Evolutionary conservation across 2,329 filamentous ascomycete species (phyloP).

Genomic region (Colletotrichum sansevieriae): DNA sequence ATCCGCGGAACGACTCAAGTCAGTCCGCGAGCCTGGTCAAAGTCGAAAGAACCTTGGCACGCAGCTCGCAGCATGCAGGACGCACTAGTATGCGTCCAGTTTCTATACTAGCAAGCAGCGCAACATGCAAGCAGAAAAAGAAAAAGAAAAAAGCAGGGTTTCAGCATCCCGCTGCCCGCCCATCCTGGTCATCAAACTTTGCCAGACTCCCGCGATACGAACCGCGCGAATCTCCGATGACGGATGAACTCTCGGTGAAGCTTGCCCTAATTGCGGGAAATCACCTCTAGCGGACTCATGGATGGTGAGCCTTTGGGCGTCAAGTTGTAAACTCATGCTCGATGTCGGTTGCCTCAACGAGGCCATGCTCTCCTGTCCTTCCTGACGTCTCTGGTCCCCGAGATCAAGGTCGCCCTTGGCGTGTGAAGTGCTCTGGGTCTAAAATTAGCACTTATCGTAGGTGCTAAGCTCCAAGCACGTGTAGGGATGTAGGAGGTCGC

Average conservation of each 20-base stretch:
- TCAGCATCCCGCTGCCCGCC: slow-evolving; percentile 32
- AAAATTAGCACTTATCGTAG: slow-evolving; percentile 9
- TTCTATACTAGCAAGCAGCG: slow-evolving; percentile 9
- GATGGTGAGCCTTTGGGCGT: neutral
- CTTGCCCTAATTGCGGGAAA: slow-evolving; percentile 10
- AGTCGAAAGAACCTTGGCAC: slow-evolving; percentile 19
- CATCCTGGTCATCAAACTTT: slow-evolving; percentile 39
- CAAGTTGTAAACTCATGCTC: neutral
- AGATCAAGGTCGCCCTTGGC: slow-evolving; percentile 12
- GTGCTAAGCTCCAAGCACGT: slow-evolving; percentile 29
- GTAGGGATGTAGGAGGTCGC: slow-evolving; percentile 14
- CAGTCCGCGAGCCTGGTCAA: neutral
- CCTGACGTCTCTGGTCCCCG: neutral
- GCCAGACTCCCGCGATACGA: slow-evolving; percentile 22
- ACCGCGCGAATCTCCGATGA: slow-evolving; percentile 31
- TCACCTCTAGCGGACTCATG: neutral
- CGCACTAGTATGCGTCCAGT: neutral
- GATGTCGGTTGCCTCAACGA: neutral
- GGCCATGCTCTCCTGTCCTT: neutral
- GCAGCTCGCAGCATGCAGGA: slow-evolving; percentile 27
- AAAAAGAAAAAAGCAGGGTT: slow-evolving; percentile 30
- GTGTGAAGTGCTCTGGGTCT: slow-evolving; percentile 24
- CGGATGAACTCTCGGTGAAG: slow-evolving; percentile 4
- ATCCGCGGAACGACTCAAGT: slow-evolving; percentile 3
- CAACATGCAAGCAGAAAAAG: neutral